These are phyloP conservation scores for Monosporozyma solicola DNA, from an alignment of 805 yeast species.

Conservation along the genomic window DNA sequence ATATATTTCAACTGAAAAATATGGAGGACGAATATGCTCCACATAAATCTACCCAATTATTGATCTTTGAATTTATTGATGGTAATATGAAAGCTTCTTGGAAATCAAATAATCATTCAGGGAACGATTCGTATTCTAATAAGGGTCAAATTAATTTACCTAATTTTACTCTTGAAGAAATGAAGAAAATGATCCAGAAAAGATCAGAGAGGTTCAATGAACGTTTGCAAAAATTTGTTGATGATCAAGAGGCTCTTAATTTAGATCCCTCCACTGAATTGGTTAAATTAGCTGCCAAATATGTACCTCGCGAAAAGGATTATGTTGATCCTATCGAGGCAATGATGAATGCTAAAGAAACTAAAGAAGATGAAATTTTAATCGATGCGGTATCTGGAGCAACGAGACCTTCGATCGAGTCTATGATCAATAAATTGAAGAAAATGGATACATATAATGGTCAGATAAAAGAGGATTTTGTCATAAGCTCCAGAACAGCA, in stretches of 20 bases:
- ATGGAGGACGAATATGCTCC: slow-evolving; percentile 27
- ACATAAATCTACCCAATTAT: slow-evolving; percentile 39
- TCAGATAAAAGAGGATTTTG: slow-evolving; percentile 51
- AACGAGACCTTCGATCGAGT: slow-evolving; percentile 36
- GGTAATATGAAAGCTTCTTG: slow-evolving; percentile 44
- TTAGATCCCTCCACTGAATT: slow-evolving; percentile 38
- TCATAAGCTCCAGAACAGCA: slow-evolving; percentile 42
- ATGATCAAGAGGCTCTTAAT: slow-evolving; percentile 18
- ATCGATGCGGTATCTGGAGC: slow-evolving; percentile 19
- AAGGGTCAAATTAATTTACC: slow-evolving; percentile 40
- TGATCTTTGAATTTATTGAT: slow-evolving; percentile 72
- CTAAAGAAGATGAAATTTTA: slow-evolving; percentile 11
- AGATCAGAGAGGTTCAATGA: slow-evolving; percentile 45
- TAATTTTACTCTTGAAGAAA: slow-evolving; percentile 44
- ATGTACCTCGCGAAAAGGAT: slow-evolving; percentile 42
- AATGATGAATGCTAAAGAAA: slow-evolving; percentile 36
- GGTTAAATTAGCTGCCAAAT: slow-evolving; percentile 26
- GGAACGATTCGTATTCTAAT: slow-evolving; percentile 5
- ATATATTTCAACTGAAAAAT: slow-evolving; percentile 41
- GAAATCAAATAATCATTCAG: slow-evolving; percentile 31
- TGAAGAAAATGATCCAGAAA: slow-evolving; percentile 50
- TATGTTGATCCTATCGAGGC: slow-evolving; percentile 55
- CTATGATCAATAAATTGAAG: slow-evolving; percentile 43
- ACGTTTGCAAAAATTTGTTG: slow-evolving; percentile 33
- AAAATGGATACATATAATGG: slow-evolving; percentile 43